phyloP scores from a whole-genome alignment of 108 stramenopile species.

The Cyclotella sp. region DNA sequence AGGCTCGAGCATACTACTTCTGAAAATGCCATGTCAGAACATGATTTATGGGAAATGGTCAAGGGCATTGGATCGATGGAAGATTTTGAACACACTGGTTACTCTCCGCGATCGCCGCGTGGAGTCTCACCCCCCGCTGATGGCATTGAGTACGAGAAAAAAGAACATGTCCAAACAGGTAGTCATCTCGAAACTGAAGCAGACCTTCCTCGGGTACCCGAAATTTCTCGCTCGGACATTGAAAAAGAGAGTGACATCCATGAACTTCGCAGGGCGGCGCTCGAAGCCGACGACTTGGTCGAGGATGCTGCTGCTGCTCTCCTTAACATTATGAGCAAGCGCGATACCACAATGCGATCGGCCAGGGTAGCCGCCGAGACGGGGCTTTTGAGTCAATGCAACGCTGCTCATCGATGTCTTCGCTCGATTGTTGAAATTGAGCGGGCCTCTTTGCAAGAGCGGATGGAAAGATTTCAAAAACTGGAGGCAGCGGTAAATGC shows the following conservation, averaged over 20 bases:
- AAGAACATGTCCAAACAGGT: constrained; percentile 1
- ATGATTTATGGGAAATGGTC: constrained; percentile 74
- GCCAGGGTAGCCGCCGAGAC: constrained; percentile 75
- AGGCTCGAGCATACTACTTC: neutral
- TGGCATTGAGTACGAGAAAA: constrained; percentile 14
- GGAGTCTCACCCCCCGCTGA: constrained; percentile 4
- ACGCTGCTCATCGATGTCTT: constrained; percentile 62
- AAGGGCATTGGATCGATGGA: constrained; percentile 65
- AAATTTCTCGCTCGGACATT: constrained; percentile 59
- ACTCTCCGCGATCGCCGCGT: constrained; percentile 36
- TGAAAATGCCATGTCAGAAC: neutral
- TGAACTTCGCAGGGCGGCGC: constrained; percentile 58
- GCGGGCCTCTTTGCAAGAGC: constrained; percentile 60
- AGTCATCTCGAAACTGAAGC: constrained; percentile 1
- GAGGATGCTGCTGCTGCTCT: constrained; percentile 65
- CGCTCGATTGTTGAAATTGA: constrained; percentile 63
- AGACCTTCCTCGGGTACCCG: constrained; percentile 7
- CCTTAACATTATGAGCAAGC: constrained; percentile 60
- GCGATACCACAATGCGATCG: constrained; percentile 70
- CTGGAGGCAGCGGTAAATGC: constrained; percentile 59
- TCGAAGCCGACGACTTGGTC: constrained; percentile 65
- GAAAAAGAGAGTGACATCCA: constrained; percentile 66
- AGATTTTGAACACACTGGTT: constrained; percentile 69
- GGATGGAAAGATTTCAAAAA: constrained; percentile 52
- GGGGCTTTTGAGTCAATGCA: constrained; percentile 62